Evolutionary conservation across 192 early-diverging fungal genomes (phyloP), one percentile per base, ranked within the genome.

Genomic region (Entophlyctis luteolus): DNA sequence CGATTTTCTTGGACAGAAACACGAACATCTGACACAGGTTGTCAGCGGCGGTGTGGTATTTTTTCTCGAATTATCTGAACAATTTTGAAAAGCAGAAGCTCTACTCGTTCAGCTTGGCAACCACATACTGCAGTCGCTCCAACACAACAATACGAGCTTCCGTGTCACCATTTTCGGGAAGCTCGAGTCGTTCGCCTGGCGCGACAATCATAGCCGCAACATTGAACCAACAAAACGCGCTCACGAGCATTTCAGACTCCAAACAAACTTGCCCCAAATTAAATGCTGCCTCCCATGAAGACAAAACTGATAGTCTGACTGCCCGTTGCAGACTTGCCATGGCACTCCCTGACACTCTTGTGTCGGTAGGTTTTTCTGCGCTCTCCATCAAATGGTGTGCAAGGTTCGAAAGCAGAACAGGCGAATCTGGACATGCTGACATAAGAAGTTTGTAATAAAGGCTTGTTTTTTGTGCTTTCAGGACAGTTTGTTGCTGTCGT

Each of bases 1-100:
- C 80, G 55, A 86, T 83, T 76, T 86, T 71, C 46, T 71, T 71
- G 37, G 63, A 66, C 16, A 66, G 50, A 33, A 66, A 66, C 29
- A 66, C 63, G 35, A 66, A 66, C 63, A 66, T 66, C 14, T 42
- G n/a, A n/a, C n/a, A n/a, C n/a, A n/a, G n/a, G n/a, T n/a, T n/a
- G n/a, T n/a, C n/a, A n/a, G n/a, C n/a, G n/a, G n/a, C n/a, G n/a
- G n/a, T n/a, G n/a, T n/a, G n/a, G n/a, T n/a, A n/a, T n/a, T n/a
- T n/a, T n/a, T n/a, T n/a, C n/a, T n/a, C n/a, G n/a, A n/a, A n/a
- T n/a, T n/a, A n/a, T n/a, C n/a, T n/a, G n/a, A n/a, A n/a, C n/a
- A n/a, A n/a, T n/a, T n/a, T n/a, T n/a, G n/a, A n/a, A n/a, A n/a
- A n/a, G n/a, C n/a, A n/a, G n/a, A n/a, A n/a, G n/a, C n/a, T n/a